Base-by-base conservation (phyloP, 2,329 filamentous ascomycete genomes). In the Ophiostoma angusticollis region DNA sequence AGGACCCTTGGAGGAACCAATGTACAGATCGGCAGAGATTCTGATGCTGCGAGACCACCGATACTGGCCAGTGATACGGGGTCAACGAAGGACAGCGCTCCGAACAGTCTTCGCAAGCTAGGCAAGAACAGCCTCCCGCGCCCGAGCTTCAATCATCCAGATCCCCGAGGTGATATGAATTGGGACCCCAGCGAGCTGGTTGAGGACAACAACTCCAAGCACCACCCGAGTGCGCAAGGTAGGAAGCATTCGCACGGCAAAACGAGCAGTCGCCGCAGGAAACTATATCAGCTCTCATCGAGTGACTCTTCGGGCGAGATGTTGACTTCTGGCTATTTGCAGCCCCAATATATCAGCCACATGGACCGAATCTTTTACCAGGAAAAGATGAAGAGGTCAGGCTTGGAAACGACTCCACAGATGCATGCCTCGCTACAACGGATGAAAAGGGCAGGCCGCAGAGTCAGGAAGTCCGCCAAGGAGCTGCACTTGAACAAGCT, bases 311-410 rank as follows among this genome's bases (percentile, higher is more conserved):
- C 37, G 18, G 17, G 23, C 17, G 31, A 25, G 23, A 34, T 30
- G 37, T 39, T 39, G 37, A 39, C 37, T 18, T 29, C 18, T 34
- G 30, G 37, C 37, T n/a, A 22, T 8, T 14, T 29, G n/a, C 37
- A 39, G 37, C 31, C 37, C n/a, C 37, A 29, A 29, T 31, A 34
- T 17, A 22, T 12, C 37, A 33, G 16, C 21, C 24, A 27, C 17
- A 34, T 23, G 23, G 31, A 34, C n/a, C 30, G 22, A 29, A 21
- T 22, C 16, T 28, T 18, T 23, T 22, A 27, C 8, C 36, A 38
- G 17, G 16, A 25, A 16, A 17, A 17, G 14, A 29, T 18, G 14
- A n/a, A 17, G n/a, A 25, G 29, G 13, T 14, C 7, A 9, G 12
- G 16, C 14, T 17, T 29, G 36, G 22, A 16, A 12, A 21, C 27